phyloP scores from a whole-genome alignment of 129 eudicot species.

The Arctium minus region DNA sequence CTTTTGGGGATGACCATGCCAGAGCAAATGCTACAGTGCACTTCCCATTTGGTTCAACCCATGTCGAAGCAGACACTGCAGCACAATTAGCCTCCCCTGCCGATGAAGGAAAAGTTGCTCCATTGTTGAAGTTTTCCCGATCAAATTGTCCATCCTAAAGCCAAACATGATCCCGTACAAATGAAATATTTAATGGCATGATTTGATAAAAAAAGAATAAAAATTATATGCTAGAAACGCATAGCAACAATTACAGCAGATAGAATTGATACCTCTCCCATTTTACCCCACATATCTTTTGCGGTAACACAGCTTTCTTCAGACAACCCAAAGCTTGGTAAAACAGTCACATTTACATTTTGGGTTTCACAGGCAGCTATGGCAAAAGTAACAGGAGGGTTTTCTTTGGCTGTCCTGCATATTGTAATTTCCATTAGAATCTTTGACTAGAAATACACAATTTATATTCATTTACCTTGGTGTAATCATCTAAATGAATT shows the following conservation, averaged over 20 bases:
- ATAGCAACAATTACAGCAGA: not conserved
- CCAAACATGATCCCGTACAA: not conserved
- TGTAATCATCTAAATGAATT: not conserved
- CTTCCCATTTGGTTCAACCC: constrained; percentile 98
- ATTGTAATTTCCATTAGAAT: constrained; percentile 15
- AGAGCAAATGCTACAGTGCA: constrained; percentile 86
- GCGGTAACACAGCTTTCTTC: constrained; percentile 81
- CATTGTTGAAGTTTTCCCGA: constrained; percentile 64
- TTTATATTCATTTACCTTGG: not conserved
- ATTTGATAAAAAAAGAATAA: not conserved
- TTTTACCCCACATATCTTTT: constrained; percentile 90
- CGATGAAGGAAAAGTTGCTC: constrained; percentile 84
- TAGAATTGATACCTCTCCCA: constrained; percentile 58
- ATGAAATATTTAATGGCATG: not conserved
- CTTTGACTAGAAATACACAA: not conserved
- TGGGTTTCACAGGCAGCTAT: constrained; percentile 97
- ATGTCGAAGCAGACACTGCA: constrained; percentile 84
- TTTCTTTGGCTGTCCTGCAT: constrained; percentile 81
- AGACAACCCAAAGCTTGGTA: constrained; percentile 85
- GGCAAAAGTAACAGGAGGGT: constrained; percentile 93
- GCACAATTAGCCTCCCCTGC: constrained; percentile 95
- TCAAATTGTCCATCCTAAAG: constrained; percentile 83
- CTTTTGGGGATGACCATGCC: constrained; percentile 93
- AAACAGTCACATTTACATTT: constrained; percentile 81
- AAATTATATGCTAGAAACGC: not conserved